A percentile compares a stretch with the other conserved stretches of the same genome.
Evolutionary conservation across 768 basidiomycete genomes (phyloP).

Genomic region (Tubosaeta sp.): DNA sequence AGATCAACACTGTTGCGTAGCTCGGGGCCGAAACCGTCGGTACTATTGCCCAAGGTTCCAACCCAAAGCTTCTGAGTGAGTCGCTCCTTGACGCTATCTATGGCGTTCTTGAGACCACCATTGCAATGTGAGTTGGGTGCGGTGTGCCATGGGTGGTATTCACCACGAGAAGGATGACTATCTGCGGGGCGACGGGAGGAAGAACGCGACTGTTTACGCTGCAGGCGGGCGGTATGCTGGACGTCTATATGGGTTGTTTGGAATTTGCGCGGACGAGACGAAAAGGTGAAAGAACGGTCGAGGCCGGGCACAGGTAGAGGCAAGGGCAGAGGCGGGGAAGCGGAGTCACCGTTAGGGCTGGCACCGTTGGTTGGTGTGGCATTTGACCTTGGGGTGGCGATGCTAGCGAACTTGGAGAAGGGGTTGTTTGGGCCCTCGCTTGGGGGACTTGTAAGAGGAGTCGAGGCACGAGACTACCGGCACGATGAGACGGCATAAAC

Average conservation of each 20-base stretch:
- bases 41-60: conserved; percentile 70
- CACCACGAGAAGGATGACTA: conserved; percentile 31
- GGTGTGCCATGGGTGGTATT: conserved; percentile 39
- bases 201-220: conserved; percentile 52
- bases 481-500: not conserved
- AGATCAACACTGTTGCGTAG: conserved; percentile 54
- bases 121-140: conserved; percentile 72
- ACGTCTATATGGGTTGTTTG: conserved; percentile 47
- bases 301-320: conserved; percentile 9
- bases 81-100: conserved; percentile 58
- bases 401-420: conserved; percentile 46
- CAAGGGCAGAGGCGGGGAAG: not conserved
- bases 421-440: conserved; percentile 55
- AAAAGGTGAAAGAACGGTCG: conserved; percentile 24
- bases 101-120: conserved; percentile 79
- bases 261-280: conserved; percentile 39
- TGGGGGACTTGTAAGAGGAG: conserved; percentile 40
- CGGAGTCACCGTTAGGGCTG: not conserved
- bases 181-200: conserved; percentile 42
- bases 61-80: conserved; percentile 57
- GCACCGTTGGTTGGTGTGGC: conserved; percentile 13
- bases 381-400: conserved; percentile 26
- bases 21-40: conserved; percentile 57
- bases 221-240: conserved; percentile 35
- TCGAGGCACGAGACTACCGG: conserved; percentile 36